phyloP scores from a whole-genome alignment of 768 basidiomycete species.

The Leccinum sublutescens region DNA sequence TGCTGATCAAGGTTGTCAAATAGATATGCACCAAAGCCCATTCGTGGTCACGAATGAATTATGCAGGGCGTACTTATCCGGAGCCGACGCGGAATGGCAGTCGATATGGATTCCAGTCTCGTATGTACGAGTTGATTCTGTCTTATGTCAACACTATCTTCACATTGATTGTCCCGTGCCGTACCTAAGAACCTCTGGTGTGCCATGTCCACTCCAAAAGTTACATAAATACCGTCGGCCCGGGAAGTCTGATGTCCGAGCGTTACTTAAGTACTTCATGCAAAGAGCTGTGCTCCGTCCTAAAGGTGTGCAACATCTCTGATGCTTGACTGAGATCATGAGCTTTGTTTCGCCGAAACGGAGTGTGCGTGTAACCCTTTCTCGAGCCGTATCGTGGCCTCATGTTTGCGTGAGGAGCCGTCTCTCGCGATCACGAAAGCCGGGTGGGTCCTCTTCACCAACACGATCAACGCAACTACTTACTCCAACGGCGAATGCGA shows the following conservation, averaged over 20 bases:
- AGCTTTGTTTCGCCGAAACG: slow-evolving; percentile 28
- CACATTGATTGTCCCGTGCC: no score
- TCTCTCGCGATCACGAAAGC: slow-evolving; percentile 34
- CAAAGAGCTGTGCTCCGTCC: background rate
- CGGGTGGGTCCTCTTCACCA: slow-evolving; percentile 40
- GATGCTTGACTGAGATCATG: slow-evolving; percentile 26
- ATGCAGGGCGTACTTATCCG: background rate
- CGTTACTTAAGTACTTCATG: no score
- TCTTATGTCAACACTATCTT: no score
- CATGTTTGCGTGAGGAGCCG: slow-evolving; percentile 22
- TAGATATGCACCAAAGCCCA: slow-evolving; percentile 19
- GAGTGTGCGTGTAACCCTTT: slow-evolving; percentile 14
- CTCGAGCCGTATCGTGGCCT: background rate
- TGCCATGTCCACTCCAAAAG: no score
- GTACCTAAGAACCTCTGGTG: no score
- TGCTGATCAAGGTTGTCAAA: background rate
- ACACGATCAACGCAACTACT: slow-evolving; percentile 38
- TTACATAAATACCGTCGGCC: no score
- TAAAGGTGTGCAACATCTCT: background rate
- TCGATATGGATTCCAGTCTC: no score
- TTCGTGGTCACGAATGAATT: slow-evolving; percentile 18
- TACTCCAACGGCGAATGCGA: slow-evolving; percentile 40
- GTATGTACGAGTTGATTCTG: no score
- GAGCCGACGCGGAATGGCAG: no score
- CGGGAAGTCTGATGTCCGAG: no score